Conservation (phyloP, 352 stramenopile genomes). For the Pseudoperonospora humuli region DNA sequence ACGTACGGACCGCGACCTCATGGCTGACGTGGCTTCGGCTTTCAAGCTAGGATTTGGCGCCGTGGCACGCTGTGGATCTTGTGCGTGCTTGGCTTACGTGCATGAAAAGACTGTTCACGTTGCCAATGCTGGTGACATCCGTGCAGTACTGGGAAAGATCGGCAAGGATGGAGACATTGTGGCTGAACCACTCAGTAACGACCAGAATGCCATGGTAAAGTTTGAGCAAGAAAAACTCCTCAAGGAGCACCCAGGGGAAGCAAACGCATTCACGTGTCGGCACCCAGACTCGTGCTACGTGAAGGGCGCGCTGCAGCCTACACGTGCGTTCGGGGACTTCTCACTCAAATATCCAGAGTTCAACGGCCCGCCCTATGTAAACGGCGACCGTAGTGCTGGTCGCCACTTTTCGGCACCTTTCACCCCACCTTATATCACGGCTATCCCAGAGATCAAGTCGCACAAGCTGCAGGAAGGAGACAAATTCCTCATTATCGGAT, state of each 20-base stretch:
- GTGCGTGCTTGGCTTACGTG: conserved; percentile 76
- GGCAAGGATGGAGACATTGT: conserved; percentile 34
- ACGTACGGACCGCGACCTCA: conserved; percentile 79
- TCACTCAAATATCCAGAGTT: conserved; percentile 92
- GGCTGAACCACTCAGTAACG: conserved; percentile 77
- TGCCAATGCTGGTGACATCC: conserved; percentile 83
- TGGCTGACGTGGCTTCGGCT: conserved; percentile 66
- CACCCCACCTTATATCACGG: conserved; percentile 90
- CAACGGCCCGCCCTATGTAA: conserved; percentile 76
- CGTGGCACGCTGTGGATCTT: conserved; percentile 84
- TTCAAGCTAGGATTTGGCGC: conserved; percentile 90
- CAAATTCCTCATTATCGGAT: conserved; percentile 95
- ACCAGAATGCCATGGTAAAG: conserved; percentile 90
- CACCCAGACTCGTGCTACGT: conserved; percentile 90
- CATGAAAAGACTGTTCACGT: conserved; percentile 74
- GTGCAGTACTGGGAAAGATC: conserved; percentile 61
- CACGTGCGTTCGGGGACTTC: conserved; percentile 87
- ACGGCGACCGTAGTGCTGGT: conserved; percentile 75
- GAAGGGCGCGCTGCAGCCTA: conserved; percentile 87
- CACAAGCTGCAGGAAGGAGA: conserved; percentile 65
- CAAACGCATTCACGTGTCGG: conserved; percentile 88
- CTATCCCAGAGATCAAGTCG: conserved; percentile 75
- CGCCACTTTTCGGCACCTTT: conserved; percentile 85
- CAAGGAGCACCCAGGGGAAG: conserved; percentile 81
- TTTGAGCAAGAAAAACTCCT: conserved; percentile 81